Conservation (phyloP, 2,329 filamentous ascomycete genomes). For the Aspergillus tamarii region DNA sequence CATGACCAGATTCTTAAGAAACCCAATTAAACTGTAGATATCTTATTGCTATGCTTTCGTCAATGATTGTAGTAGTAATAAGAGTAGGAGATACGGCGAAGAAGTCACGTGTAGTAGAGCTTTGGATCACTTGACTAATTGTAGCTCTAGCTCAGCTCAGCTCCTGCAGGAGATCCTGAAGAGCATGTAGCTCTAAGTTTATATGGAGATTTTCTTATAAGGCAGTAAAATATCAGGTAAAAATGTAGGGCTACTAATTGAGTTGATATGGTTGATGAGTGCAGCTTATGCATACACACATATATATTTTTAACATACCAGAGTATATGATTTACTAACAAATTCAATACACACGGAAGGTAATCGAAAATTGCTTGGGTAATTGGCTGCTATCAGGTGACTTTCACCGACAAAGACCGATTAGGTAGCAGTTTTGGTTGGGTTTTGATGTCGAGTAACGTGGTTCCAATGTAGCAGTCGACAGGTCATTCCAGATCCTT, state of each 20-base stretch:
- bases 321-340: too few species aligned
- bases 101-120: neutral
- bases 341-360: too few species aligned
- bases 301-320: too few species aligned
- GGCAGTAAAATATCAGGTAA: neutral
- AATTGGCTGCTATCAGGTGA: neutral
- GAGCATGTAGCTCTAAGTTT: neutral
- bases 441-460: neutral
- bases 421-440: neutral
- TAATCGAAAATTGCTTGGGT: neutral
- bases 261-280: neutral
- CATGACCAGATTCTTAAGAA: neutral
- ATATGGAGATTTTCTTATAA: neutral
- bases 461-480: neutral
- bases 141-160: neutral
- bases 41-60: neutral
- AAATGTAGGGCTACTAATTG: neutral
- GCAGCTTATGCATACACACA: too few species aligned
- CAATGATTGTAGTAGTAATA: neutral
- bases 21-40: neutral
- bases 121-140: neutral
- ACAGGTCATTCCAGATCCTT: neutral
- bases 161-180: neutral
- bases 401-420: neutral
- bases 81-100: neutral